These are phyloP conservation scores for Pyrenophora teres DNA, from an alignment of 2,329 filamentous ascomycete species.

Conservation along the genomic window DNA sequence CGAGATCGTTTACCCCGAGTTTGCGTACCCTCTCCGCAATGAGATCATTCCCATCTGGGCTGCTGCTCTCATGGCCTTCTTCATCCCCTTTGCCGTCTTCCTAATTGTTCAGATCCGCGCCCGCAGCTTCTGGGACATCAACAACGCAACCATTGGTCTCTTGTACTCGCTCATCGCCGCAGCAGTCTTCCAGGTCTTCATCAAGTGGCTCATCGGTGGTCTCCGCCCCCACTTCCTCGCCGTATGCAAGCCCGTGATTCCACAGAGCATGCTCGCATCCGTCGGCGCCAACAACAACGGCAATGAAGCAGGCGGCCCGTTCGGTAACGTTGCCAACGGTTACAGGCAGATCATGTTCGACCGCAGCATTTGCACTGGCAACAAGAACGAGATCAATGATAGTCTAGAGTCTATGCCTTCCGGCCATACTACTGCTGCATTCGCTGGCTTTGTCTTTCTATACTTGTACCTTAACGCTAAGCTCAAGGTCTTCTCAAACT, in stretches of 20 bases:
- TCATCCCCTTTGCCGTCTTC: slow-evolving; percentile 70
- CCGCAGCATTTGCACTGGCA: slow-evolving; percentile 70
- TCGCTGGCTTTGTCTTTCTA: slow-evolving; percentile 72
- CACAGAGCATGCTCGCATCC: slow-evolving; percentile 38
- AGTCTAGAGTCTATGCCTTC: slow-evolving; percentile 72
- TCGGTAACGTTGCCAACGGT: slow-evolving; percentile 56
- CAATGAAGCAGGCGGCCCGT: slow-evolving; percentile 54
- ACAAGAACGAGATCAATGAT: slow-evolving; percentile 68
- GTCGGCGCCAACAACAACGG: slow-evolving; percentile 23
- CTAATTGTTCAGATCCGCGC: slow-evolving; percentile 70
- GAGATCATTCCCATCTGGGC: slow-evolving; percentile 67
- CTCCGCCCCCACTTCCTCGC: slow-evolving; percentile 68
- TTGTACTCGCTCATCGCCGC: slow-evolving; percentile 71
- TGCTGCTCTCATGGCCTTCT: slow-evolving; percentile 66
- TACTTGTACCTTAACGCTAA: slow-evolving; percentile 78
- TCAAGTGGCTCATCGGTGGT: slow-evolving; percentile 75
- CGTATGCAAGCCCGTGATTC: slow-evolving; percentile 68
- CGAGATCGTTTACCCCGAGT: slow-evolving; percentile 70
- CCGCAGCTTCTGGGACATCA: slow-evolving; percentile 58
- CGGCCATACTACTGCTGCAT: slow-evolving; percentile 74
- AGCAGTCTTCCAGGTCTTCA: slow-evolving; percentile 76
- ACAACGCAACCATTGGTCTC: slow-evolving; percentile 72
- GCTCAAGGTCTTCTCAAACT: slow-evolving; percentile 74
- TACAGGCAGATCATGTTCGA: slow-evolving; percentile 69
- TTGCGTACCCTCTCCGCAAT: slow-evolving; percentile 71